Conservation (phyloP, 768 basidiomycete genomes). For the Obba rivulosa region DNA sequence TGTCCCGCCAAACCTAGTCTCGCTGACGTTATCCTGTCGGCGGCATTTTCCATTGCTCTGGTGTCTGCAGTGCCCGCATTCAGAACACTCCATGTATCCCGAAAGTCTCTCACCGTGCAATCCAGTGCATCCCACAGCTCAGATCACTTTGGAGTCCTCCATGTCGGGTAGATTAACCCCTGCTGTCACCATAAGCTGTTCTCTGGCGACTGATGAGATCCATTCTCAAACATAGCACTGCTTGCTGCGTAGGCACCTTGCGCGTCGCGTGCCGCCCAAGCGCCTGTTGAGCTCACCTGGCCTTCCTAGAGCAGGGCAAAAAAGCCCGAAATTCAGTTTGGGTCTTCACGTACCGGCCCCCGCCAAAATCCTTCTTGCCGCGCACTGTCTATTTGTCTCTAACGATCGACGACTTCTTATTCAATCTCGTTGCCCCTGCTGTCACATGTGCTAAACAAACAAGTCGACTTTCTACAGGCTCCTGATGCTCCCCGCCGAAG, state of each 20-base stretch:
- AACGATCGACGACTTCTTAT: slow-evolving; percentile 13
- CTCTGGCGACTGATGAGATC: background rate
- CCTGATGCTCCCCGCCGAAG: slow-evolving; percentile 19
- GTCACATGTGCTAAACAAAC: slow-evolving; percentile 16
- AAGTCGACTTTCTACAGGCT: slow-evolving; percentile 1
- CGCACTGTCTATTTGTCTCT: background rate
- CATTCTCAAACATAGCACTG: background rate
- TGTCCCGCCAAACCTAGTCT: slow-evolving; percentile 2
- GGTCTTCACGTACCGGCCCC: background rate
- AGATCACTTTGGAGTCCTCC: background rate
- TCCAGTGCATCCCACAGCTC: background rate
- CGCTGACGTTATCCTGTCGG: slow-evolving; percentile 36
- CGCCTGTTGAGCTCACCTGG: too few relatives aligned
- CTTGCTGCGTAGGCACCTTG: background rate
- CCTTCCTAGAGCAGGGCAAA: background rate
- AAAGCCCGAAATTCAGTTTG: slow-evolving; percentile 3
- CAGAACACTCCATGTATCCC: slow-evolving; percentile 1
- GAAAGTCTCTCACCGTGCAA: background rate
- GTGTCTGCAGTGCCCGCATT: background rate
- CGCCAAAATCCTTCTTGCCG: too few relatives aligned
- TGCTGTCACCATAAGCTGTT: background rate
- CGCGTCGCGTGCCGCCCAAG: background rate
- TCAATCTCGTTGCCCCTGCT: slow-evolving; percentile 4
- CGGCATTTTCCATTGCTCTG: slow-evolving; percentile 28
- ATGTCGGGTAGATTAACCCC: background rate